A percentile compares a stretch with the other conserved stretches of the same genome.
Conservation (phyloP, 441 rosid genomes). For the Populus tomentosa region DNA sequence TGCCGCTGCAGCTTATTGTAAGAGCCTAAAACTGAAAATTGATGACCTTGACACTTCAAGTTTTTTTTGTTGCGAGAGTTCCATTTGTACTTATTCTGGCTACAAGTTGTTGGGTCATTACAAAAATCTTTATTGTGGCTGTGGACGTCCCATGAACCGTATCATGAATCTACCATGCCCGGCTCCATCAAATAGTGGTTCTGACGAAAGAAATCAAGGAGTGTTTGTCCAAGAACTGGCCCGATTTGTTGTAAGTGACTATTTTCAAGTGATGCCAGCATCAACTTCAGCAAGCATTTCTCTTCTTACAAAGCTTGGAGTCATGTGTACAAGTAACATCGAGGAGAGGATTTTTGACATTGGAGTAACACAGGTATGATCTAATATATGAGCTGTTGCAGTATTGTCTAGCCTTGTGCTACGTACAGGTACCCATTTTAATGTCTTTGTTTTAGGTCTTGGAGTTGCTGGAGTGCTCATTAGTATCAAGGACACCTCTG, state of each 20-base stretch:
- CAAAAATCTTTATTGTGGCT: neutral
- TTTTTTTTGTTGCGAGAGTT: too few species aligned
- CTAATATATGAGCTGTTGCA: too few species aligned
- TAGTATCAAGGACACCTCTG: too few species aligned
- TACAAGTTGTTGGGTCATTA: conserved; percentile 1
- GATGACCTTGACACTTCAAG: too few species aligned
- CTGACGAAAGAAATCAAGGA: neutral
- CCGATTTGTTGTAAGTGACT: conserved; percentile 3
- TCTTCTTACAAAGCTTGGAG: conserved; percentile 17
- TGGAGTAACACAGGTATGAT: too few species aligned
- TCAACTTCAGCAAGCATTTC: conserved; percentile 9
- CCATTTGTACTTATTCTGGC: too few species aligned
- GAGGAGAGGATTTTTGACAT: neutral
- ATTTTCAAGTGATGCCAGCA: conserved; percentile 17
- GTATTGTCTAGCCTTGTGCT: too few species aligned
- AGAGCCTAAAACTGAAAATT: too few species aligned
- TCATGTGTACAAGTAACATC: neutral
- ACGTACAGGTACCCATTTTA: too few species aligned
- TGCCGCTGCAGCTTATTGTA: too few species aligned
- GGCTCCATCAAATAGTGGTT: neutral
- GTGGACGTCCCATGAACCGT: neutral
- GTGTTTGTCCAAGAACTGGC: conserved; percentile 18
- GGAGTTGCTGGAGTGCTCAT: too few species aligned
- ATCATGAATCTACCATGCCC: neutral
- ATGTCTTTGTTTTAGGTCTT: too few species aligned